Conservation (phyloP, 768 basidiomycete genomes). For the Suillus brevipes region DNA sequence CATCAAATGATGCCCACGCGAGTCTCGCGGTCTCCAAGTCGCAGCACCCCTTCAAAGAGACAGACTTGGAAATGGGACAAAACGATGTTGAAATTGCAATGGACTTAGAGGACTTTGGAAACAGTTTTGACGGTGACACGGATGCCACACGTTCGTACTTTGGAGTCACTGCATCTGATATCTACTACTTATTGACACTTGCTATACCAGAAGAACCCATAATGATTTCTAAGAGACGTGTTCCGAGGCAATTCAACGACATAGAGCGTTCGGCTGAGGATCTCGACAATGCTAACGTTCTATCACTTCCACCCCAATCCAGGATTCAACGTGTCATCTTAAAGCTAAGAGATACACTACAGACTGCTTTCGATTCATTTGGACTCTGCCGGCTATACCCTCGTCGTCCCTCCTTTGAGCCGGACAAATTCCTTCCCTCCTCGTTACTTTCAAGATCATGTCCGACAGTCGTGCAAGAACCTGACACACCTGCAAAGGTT, state of each 20-base stretch:
- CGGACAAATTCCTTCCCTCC: background rate
- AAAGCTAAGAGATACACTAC: background rate
- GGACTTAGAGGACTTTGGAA: too few species aligned
- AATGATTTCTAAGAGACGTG: background rate
- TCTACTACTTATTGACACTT: too few species aligned
- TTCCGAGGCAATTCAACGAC: background rate
- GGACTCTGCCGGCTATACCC: background rate
- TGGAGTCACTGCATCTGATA: too few species aligned
- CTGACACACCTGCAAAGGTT: too few species aligned
- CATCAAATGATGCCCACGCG: too few species aligned
- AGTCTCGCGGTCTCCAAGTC: too few species aligned
- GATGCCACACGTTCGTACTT: too few species aligned
- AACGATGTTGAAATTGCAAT: too few species aligned
- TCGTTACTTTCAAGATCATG: background rate
- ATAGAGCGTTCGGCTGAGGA: background rate
- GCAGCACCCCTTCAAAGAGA: too few species aligned
- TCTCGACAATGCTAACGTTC: too few species aligned
- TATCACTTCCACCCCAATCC: background rate
- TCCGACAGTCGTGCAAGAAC: background rate
- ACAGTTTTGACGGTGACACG: too few species aligned
- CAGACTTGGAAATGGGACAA: too few species aligned
- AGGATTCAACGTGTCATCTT: background rate
- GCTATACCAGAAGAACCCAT: background rate
- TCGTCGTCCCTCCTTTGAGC: background rate
- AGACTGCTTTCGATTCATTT: background rate